Base-by-base conservation (phyloP, 257 asterid species). In the Capsicum baccatum region DNA sequence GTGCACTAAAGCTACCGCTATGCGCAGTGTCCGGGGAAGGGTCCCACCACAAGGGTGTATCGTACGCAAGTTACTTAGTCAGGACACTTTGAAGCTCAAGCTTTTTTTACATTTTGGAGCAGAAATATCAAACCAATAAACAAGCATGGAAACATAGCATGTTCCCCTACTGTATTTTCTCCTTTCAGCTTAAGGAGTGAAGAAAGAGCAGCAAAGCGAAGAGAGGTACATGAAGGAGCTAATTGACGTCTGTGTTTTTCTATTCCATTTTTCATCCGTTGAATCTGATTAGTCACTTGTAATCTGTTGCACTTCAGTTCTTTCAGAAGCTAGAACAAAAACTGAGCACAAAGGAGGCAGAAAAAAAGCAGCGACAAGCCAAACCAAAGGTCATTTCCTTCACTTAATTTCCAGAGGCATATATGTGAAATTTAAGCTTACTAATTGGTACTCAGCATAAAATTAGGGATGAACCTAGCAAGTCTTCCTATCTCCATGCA, bases 161-260 rank as follows among this genome's bases (percentile, higher is more conserved):
- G 86, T 83, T 82, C 87, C 79, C 83, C 91, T 11, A 89, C 87
- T 58, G 88, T 87, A 54, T 76, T 92, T 64, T 85, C 91, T 70
- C 85, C 98, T 73, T 94, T 92, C 91, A 89, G 83, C 87, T 92
- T 96, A 84, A 93, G 88, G 91, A 93, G 97, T 84, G 97, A 94
- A 84, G 97, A 94, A 88, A 89, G 99, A 89, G 97, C 92, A 52
- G 92, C 89, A 85, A 96, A 92, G 83, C 92, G 95, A 50, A 93
- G 88, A 91, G 98, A 96, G 97, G 99, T 86, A 90, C 88, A 93
- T 86, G 44, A 19, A 67, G 60, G 60, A 64, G 58, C 62, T 68
- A 17, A 37, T 79, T 42, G 4, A 26, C 35, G 13, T 57, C 50
- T 56, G 58, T 57, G 19, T 85, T 60, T 85, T 60, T 81, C 44